A percentile compares a stretch with the other conserved stretches of the same genome.
Conservation (phyloP, 306 rosid species). For the Vachellia collinsii region DNA sequence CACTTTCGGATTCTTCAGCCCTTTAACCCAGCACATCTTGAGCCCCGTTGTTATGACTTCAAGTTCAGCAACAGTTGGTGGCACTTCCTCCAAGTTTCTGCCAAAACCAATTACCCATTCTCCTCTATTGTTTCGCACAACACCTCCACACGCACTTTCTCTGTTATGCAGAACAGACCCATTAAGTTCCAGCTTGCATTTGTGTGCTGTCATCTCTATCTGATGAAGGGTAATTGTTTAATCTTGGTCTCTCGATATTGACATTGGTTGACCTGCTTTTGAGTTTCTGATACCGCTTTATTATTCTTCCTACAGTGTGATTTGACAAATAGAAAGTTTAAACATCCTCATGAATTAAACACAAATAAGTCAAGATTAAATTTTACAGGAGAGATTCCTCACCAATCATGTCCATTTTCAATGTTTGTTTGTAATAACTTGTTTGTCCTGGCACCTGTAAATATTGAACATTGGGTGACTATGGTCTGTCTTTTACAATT, state of each 20-base stretch:
- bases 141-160: not conserved
- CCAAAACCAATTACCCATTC: not conserved
- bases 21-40: not conserved
- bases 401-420: slow-evolving; percentile 11
- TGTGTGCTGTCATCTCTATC: not conserved
- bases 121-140: not conserved
- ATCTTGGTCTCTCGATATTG: not conserved
- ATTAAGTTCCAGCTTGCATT: not conserved
- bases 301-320: not conserved
- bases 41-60: not conserved
- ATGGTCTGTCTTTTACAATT: not conserved
- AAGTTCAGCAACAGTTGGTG: not conserved
- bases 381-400: slow-evolving; percentile 1
- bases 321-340: not conserved
- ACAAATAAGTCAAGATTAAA: not conserved
- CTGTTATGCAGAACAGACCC: not conserved
- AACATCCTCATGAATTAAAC: not conserved
- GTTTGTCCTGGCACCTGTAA: not conserved
- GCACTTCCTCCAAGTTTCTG: not conserved
- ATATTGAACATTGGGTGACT: not conserved
- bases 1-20: not conserved
- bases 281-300: not conserved
- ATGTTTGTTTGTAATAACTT: not conserved
- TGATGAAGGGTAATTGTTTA: not conserved
- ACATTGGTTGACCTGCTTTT: not conserved